These are phyloP conservation scores for Globisporangium okanoganense DNA, from an alignment of 352 stramenopile species.

Conservation along the genomic window DNA sequence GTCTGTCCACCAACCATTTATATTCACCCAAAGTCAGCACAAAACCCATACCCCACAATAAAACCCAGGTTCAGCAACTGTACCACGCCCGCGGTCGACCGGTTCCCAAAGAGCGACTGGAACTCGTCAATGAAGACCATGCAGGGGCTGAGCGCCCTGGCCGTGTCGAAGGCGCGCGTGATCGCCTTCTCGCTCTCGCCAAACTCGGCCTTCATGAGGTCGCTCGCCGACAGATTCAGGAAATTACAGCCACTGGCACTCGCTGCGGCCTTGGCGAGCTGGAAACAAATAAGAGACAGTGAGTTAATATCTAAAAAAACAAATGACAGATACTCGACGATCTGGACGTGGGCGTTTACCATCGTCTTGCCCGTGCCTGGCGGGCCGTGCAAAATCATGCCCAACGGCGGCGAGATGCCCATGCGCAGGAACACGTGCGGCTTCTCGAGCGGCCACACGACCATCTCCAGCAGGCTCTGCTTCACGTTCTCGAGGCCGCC, in stretches of 20 bases:
- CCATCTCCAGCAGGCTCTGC: slow-evolving; percentile 77
- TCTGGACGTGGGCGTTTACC: slow-evolving; percentile 11
- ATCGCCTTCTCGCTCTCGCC: slow-evolving; percentile 85
- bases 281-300: too few relatives aligned
- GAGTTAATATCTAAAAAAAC: too few relatives aligned
- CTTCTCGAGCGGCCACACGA: slow-evolving; percentile 82
- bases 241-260: slow-evolving; percentile 83
- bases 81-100: slow-evolving; percentile 61
- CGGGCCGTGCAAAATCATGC: slow-evolving; percentile 75
- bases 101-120: slow-evolving; percentile 80
- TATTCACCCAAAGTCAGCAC: background rate
- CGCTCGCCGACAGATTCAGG: slow-evolving; percentile 69
- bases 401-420: slow-evolving; percentile 73
- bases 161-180: slow-evolving; percentile 63
- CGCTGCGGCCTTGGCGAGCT: slow-evolving; percentile 70
- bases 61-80: background rate
- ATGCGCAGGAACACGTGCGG: slow-evolving; percentile 76
- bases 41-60: too few relatives aligned
- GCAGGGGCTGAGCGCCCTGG: slow-evolving; percentile 69
- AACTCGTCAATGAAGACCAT: slow-evolving; percentile 89
- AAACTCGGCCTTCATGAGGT: slow-evolving; percentile 79
- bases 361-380: slow-evolving; percentile 86
- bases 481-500: slow-evolving; percentile 68
- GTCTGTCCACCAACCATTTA: slow-evolving; percentile 33
- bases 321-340: too few relatives aligned